phyloP scores from a whole-genome alignment of 306 rosid species.

The Geum urbanum region DNA sequence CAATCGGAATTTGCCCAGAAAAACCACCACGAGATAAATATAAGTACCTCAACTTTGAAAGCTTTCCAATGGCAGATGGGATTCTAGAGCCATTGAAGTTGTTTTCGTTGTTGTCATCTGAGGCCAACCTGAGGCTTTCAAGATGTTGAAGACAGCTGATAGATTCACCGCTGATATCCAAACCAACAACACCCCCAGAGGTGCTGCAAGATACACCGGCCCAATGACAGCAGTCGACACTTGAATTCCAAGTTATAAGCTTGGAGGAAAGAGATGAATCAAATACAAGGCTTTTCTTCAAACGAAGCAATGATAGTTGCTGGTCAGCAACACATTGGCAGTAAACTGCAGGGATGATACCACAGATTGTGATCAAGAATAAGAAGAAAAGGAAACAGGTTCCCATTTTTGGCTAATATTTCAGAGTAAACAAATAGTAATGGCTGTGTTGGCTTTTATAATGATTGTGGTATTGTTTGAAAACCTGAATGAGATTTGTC shows the following conservation, averaged over 20 bases:
- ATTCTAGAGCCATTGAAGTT: conserved; percentile 11
- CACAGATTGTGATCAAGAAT: no score
- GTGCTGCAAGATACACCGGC: conserved; percentile 1
- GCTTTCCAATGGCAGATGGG: conserved; percentile 19
- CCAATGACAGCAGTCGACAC: neutral
- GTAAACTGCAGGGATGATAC: no score
- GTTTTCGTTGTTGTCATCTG: neutral
- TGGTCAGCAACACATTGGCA: neutral
- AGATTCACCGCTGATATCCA: neutral
- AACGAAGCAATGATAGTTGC: neutral
- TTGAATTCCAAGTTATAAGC: neutral
- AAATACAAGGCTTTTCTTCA: neutral
- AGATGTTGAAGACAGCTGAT: conserved; percentile 3
- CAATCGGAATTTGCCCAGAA: conserved; percentile 22
- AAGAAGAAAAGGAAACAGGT: no score
- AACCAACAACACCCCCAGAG: neutral
- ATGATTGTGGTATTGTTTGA: no score
- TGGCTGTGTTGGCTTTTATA: no score
- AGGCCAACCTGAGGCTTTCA: neutral
- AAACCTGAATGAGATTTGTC: no score
- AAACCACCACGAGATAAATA: conserved; percentile 27
- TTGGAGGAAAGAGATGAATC: conserved; percentile 1
- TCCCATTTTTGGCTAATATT: no score
- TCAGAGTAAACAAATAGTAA: no score
- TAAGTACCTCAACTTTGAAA: conserved; percentile 17